These are phyloP conservation scores for Glomus cerebriforme DNA, from an alignment of 192 early-diverging fungal species.

Conservation along the genomic window DNA sequence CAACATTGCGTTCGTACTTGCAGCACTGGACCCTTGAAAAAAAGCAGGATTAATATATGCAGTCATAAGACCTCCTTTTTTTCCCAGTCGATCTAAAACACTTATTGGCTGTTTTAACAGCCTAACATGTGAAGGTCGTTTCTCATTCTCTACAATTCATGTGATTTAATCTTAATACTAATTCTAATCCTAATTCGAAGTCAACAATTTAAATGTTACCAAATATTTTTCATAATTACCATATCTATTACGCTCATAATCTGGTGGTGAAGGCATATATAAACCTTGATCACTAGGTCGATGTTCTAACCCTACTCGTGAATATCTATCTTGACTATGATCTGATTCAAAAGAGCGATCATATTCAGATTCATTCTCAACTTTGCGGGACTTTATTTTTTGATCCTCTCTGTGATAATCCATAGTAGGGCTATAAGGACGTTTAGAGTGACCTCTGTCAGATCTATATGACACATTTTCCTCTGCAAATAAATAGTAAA, in stretches of 20 bases:
- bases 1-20: not conserved
- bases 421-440: constrained; percentile 21
- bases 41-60: constrained; percentile 35
- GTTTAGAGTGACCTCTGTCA: constrained; percentile 1
- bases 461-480: constrained; percentile 7
- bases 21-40: constrained; percentile 1
- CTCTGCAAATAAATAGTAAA: not conserved
- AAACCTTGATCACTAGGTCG: constrained; percentile 4
- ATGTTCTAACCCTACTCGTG: not conserved
- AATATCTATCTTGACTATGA: not conserved
- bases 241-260: constrained; percentile 10
- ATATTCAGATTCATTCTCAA: constrained; percentile 23
- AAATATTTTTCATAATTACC: constrained; percentile 1
- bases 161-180: not conserved
- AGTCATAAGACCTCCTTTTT: constrained; percentile 29
- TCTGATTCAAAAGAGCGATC: constrained; percentile 1
- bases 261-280: constrained; percentile 2
- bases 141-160: constrained; percentile 17
- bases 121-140: not conserved
- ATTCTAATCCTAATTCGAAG: not conserved
- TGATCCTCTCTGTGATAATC: constrained; percentile 18
- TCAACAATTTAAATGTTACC: not conserved
- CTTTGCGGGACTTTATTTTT: constrained; percentile 23
- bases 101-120: constrained; percentile 10
- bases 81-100: constrained; percentile 30